A percentile compares a stretch with the other conserved stretches of the same genome.
phyloP scores from a whole-genome alignment of 768 basidiomycete genomes.

The Leccinum truebloodii region DNA sequence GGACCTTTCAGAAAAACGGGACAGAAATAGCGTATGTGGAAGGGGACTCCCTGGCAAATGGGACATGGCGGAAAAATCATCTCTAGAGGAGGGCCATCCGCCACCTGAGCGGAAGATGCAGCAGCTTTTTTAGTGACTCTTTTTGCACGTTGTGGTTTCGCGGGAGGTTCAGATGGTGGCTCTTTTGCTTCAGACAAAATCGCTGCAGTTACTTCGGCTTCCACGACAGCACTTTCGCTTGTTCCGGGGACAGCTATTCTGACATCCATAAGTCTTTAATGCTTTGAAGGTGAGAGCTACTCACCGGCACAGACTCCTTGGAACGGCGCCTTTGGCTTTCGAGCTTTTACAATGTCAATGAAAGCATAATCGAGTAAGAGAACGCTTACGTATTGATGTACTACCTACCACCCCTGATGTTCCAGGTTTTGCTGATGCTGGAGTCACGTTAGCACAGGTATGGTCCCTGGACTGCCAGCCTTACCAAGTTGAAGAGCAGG shows the following conservation, averaged over 20 bases:
- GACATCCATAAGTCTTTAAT: constrained; percentile 20
- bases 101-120: background rate
- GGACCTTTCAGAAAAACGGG: constrained; percentile 47
- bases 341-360: constrained; percentile 14
- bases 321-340: background rate
- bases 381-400: constrained; percentile 13
- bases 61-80: constrained; percentile 36
- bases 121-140: constrained; percentile 11
- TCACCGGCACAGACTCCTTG: constrained; percentile 18
- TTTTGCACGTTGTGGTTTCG: constrained; percentile 10
- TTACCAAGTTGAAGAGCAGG: constrained; percentile 15
- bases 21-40: constrained; percentile 52
- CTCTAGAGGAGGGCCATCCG: background rate
- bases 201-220: constrained; percentile 20
- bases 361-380: background rate
- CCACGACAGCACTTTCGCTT: constrained; percentile 17
- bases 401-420: background rate
- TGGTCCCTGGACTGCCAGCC: background rate
- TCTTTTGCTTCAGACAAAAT: constrained; percentile 15
- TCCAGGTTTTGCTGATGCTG: constrained; percentile 1
- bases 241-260: constrained; percentile 26
- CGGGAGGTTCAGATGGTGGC: constrained; percentile 8
- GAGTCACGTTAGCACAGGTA: constrained; percentile 4
- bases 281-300: constrained; percentile 5
- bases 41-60: constrained; percentile 45